Conservation (phyloP, 1,284 basidiomycete genomes). For the Heterobasidion occidentale region DNA sequence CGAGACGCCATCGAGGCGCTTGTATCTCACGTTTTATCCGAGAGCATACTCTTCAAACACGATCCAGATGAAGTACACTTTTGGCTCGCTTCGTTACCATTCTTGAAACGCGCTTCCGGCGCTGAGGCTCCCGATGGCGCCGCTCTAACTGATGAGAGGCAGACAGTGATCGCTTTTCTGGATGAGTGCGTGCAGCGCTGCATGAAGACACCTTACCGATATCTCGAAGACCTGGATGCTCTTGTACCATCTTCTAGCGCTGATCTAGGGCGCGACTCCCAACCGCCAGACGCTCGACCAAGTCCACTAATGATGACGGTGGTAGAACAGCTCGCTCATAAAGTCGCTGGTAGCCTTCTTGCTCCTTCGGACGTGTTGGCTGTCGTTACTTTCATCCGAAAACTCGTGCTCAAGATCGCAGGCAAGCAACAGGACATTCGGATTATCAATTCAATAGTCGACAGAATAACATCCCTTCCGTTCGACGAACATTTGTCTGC, state of each 20-base stretch:
- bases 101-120: conserved; percentile 24
- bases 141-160: conserved; percentile 48
- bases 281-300: conserved; percentile 20
- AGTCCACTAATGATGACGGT: conserved; percentile 78
- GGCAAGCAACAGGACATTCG: conserved; percentile 40
- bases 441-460: conserved; percentile 26
- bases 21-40: conserved; percentile 52
- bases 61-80: conserved; percentile 64
- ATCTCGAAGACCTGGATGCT: conserved; percentile 64
- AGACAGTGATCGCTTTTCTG: conserved; percentile 62
- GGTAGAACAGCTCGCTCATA: conserved; percentile 68
- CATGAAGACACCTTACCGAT: conserved; percentile 79
- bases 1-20: conserved; percentile 49
- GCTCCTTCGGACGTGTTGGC: conserved; percentile 54
- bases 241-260: conserved; percentile 14
- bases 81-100: conserved; percentile 66
- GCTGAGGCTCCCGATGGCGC: conserved; percentile 43
- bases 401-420: conserved; percentile 48
- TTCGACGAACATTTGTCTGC: neutral
- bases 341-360: conserved; percentile 44
- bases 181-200: conserved; percentile 87
- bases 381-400: conserved; percentile 53
- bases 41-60: conserved; percentile 79
- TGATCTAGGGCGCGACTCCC: neutral
- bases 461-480: conserved; percentile 23